These are phyloP conservation scores for Bryum argenteum DNA, from an alignment of 225 moss, liverwort and hornwort genomes.

Conservation along the genomic window DNA sequence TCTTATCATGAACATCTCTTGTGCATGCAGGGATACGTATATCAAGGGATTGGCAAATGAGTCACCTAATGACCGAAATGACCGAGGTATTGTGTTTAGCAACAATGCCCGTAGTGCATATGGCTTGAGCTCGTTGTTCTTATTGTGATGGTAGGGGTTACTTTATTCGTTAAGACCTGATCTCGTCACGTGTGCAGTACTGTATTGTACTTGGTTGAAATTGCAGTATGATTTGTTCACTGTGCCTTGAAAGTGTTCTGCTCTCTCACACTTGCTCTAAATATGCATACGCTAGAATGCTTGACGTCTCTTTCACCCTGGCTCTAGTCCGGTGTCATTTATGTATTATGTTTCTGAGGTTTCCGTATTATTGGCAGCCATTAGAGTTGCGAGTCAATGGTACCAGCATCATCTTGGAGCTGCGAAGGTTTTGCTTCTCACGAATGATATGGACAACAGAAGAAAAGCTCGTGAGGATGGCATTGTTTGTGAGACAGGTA, in stretches of 20 bases:
- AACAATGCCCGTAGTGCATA: neutral
- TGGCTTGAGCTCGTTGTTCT: slow-evolving; percentile 10
- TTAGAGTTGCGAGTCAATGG: slow-evolving; percentile 94
- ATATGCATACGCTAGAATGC: neutral
- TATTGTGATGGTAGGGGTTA: neutral
- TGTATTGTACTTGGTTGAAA: neutral
- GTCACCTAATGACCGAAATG: slow-evolving; percentile 96
- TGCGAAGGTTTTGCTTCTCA: slow-evolving; percentile 77
- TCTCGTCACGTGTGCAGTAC: neutral
- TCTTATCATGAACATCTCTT: slow-evolving; percentile 15
- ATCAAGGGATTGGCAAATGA: slow-evolving; percentile 75
- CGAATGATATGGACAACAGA: slow-evolving; percentile 89
- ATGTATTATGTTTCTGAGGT: neutral
- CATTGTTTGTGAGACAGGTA: slow-evolving; percentile 83
- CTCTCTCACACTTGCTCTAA: neutral
- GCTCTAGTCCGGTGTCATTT: slow-evolving; percentile 3
- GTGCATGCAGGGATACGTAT: slow-evolving; percentile 75
- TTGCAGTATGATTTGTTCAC: neutral
- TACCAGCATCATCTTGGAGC: slow-evolving; percentile 79
- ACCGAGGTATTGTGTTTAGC: slow-evolving; percentile 62
- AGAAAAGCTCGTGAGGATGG: slow-evolving; percentile 83
- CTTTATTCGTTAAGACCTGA: neutral
- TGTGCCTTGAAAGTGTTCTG: too few relatives aligned
- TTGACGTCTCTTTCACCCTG: neutral
- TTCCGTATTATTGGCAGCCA: slow-evolving; percentile 57